Base-by-base conservation (phyloP, 2,329 filamentous ascomycete species). In the Trichoderma guizhouense region DNA sequence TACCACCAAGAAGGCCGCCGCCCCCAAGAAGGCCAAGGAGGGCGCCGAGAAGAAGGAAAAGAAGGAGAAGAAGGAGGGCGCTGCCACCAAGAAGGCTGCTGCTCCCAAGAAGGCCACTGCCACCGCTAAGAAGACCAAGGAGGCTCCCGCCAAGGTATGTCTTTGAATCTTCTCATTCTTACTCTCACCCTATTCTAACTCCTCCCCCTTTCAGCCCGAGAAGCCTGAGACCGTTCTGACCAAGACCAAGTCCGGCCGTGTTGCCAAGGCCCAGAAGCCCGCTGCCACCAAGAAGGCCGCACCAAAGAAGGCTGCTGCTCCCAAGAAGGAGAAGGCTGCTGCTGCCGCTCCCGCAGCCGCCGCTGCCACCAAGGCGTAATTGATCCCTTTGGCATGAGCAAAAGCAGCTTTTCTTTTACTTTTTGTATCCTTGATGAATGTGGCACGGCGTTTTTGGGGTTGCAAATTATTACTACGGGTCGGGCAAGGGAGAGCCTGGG, bases 201-300 rank as follows among this genome's bases (percentile, higher is more conserved):
- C 66, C 32, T 53, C 28, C 57, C 36, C 66, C 57, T 7, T 61
- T 30, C 61, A 81, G 80, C 73, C 90, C 71, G 90, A 93, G 76
- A 90, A 92, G 83, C 86, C 90, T 74, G 80, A 82, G 72, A 90
- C 90, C 78, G 86, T 91, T 63, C 84, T 94, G 67, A 89, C 88
- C 81, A 95, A 93, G 89, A 95, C 93, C 82, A 96, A 96, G 89
- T 91, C 93, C 69, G 93, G 94, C 63, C 92, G 94, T 76, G 92
- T 97, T 77, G 89, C 91, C 77, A 97, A 96, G 89, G 85, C 87
- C 28, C 71, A 83, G 77, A 83, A 84, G 77, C 81, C 82, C 24
- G 82, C 85, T 8, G 82, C 84, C 53, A 85, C 85, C 43, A 85
- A 84, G 80, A 85, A 84, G 81, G 81, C 82, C 62, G 81, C 84